phyloP scores from a whole-genome alignment of 108 stramenopile genomes.

The Pseudonitzschia delicatissima region DNA sequence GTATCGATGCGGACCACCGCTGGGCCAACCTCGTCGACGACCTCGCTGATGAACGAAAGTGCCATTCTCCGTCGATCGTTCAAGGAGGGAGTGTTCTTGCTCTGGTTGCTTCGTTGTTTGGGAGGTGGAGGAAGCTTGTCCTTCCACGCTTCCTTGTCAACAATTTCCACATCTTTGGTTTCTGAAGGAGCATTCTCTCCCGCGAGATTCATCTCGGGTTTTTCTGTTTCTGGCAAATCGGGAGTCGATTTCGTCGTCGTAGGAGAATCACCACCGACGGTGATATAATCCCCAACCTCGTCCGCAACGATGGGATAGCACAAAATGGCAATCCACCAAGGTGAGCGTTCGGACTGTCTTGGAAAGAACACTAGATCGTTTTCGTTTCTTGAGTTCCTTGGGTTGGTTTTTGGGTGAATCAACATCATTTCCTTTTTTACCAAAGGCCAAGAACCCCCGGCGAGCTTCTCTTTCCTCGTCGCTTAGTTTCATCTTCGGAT shows the following conservation, averaged over 20 bases:
- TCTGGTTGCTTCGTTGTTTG: neutral
- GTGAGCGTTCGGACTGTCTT: conserved; percentile 3
- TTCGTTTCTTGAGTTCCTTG: no score
- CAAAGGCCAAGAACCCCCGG: no score
- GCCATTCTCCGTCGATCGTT: conserved; percentile 9
- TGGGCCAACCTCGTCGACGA: conserved; percentile 75
- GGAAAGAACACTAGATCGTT: neutral
- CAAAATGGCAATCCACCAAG: conserved; percentile 12
- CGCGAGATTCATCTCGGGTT: neutral
- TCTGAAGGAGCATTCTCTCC: neutral
- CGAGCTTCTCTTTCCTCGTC: no score
- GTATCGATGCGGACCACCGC: conserved; percentile 87
- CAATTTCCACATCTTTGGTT: neutral
- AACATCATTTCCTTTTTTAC: no score
- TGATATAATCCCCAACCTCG: conserved; percentile 12
- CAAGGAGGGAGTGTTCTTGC: neutral
- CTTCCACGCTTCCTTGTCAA: neutral
- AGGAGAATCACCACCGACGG: neutral
- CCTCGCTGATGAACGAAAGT: conserved; percentile 58
- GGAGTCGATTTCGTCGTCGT: conserved; percentile 1
- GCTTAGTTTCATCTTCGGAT: no score
- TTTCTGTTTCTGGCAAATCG: neutral
- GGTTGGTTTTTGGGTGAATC: no score
- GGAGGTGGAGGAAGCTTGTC: conserved; percentile 5
- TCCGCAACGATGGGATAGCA: conserved; percentile 17